A percentile compares a stretch with the other conserved stretches of the same genome.
Conservation (phyloP, 2,329 filamentous ascomycete species). For the Bisporella sp. region DNA sequence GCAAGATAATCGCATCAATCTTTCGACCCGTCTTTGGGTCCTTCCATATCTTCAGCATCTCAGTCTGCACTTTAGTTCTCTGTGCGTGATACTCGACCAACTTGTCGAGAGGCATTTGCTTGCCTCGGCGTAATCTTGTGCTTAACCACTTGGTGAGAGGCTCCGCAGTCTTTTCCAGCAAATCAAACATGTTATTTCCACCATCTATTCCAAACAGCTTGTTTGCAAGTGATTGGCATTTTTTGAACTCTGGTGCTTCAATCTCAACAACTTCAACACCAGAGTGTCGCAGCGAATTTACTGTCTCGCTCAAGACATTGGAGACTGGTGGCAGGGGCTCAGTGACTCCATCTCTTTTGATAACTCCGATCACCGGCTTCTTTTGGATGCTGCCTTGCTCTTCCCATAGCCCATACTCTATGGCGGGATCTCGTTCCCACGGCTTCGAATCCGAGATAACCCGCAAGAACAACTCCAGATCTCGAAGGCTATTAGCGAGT, state of each 20-base stretch:
- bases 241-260: constrained; percentile 44
- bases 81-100: constrained; percentile 45
- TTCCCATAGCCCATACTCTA: constrained; percentile 35
- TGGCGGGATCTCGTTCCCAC: constrained; percentile 39
- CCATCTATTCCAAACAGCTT: constrained; percentile 53
- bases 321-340: constrained; percentile 44
- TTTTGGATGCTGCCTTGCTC: constrained; percentile 18
- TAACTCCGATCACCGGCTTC: constrained; percentile 37
- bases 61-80: constrained; percentile 43
- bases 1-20: constrained; percentile 57
- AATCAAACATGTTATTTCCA: constrained; percentile 45
- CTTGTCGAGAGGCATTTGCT: constrained; percentile 38
- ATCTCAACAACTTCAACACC: constrained; percentile 53
- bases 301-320: constrained; percentile 38
- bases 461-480: constrained; percentile 41
- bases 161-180: constrained; percentile 47
- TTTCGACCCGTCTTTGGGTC: constrained; percentile 30
- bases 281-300: constrained; percentile 30
- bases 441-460: constrained; percentile 44
- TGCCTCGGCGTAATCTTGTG: constrained; percentile 40
- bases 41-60: constrained; percentile 52
- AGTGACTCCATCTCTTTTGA: constrained; percentile 41
- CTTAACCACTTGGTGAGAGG: constrained; percentile 54
- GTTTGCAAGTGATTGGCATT: constrained; percentile 49
- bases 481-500: constrained; percentile 38